Evolutionary conservation across 495 filamentous ascomycete species (phyloP).

Genomic region (Friedmanniomyces endolithicus): DNA sequence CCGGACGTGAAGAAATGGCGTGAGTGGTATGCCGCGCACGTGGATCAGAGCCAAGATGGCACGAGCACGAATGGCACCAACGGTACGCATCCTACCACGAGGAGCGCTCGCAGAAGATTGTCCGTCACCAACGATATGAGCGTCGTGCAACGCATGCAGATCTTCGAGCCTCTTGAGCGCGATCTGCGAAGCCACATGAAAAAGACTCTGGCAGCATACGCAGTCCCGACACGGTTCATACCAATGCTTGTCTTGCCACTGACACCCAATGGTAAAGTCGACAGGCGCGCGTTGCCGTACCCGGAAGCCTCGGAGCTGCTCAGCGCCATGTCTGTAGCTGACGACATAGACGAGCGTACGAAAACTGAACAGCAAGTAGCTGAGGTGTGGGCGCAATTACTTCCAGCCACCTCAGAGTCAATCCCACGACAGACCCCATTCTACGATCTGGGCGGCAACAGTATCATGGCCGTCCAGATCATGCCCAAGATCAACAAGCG

Average conservation of each 20-base stretch:
- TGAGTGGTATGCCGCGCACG: slow-evolving; percentile 43
- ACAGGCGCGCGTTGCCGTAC: slow-evolving; percentile 83
- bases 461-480: slow-evolving; percentile 76
- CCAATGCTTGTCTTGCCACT: slow-evolving; percentile 69
- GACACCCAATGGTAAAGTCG: slow-evolving; percentile 92
- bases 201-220: slow-evolving; percentile 64
- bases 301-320: slow-evolving; percentile 58
- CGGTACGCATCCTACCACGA: slow-evolving; percentile 48
- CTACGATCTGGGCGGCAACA: slow-evolving; percentile 83
- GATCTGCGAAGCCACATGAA: slow-evolving; percentile 63
- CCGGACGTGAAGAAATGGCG: slow-evolving; percentile 65
- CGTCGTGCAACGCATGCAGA: slow-evolving; percentile 16
- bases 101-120: slow-evolving; percentile 42
- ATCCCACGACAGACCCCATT: slow-evolving; percentile 58
- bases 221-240: slow-evolving; percentile 71
- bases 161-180: slow-evolving; percentile 45
- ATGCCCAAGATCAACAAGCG: slow-evolving; percentile 55
- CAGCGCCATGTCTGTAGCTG: slow-evolving; percentile 31
- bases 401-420: slow-evolving; percentile 37
- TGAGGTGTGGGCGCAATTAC: slow-evolving; percentile 53
- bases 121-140: slow-evolving; percentile 16
- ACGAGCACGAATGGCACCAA: slow-evolving; percentile 30
- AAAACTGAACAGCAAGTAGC: slow-evolving; percentile 57
- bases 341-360: slow-evolving; percentile 32
- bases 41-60: slow-evolving; percentile 41